Evolutionary conservation across 495 filamentous ascomycete genomes (phyloP), one percentile per base, ranked within the genome.

Genomic region (Schizothecium vesticola): DNA sequence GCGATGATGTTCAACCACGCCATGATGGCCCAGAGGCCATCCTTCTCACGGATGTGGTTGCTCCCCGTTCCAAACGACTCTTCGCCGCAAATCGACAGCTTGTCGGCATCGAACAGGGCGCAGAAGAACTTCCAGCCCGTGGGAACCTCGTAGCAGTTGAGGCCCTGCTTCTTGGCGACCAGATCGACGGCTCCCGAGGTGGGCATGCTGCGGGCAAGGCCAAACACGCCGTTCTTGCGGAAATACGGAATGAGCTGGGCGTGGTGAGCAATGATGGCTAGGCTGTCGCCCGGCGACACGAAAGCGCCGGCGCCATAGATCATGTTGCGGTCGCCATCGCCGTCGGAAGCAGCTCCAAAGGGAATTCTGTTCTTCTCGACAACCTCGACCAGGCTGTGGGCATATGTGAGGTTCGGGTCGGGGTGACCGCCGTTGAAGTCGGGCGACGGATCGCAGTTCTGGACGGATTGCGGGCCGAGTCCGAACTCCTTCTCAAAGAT

Each of bases 111-210:
- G 75, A 99, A 97, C 65, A 99, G 85, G 74, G 93, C 95, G 79
- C 95, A 99, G 89, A 99, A 99, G 86, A 99, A 99, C 81, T 99
- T 99, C 95, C 95, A 99, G 67, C 95, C 95, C 1, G 95, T 99
- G 12, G 95, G 95, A 6, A 99, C 95, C 80, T 99, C 95, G 81
- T 99, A 99, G 81, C 87, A 89, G 80, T 93, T 82, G 25, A 98
- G 84, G 23, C 93, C 93, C 82, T 97, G 93, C 70, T 92, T 92
- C 84, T 95, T 89, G 66, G 95, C 95, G 21, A 99, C 95, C 57
- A 95, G 88, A 76, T 99, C 95, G 56, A 99, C 91, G 55, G 95
- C 95, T 51, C 92, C 93, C 10, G 91, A 94, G 13, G 95, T 99
- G 43, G 95, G 95, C 95, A 99, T 99, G 76, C 90, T 94, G 63